Base-by-base conservation (phyloP, 1,139 yeast species). In the Nematodospora anomalae region DNA sequence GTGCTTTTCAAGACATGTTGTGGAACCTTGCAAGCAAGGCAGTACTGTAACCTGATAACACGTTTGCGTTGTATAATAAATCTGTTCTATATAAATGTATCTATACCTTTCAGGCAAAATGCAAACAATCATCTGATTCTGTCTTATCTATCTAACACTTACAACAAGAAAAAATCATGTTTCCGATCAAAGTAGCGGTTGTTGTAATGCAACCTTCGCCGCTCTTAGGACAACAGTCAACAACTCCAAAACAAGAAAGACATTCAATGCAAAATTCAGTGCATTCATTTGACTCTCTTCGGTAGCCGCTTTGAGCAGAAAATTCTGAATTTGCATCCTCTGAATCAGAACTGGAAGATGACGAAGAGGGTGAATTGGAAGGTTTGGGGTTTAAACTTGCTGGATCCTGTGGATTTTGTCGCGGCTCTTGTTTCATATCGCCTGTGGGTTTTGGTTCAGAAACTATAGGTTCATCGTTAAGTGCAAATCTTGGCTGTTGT, bases 201-300 rank as follows among this genome's bases (percentile, higher is more conserved):
- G 62, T 50, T 23, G 70, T 59, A 35, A 68, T 43, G 43, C 64
- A 70, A 11, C 76, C 75, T 34, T 68, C 74, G 3, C 70, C 68
- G 23, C 53, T 55, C 27, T 62, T 47, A 8, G 76, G 76, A 46
- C 73, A 69, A 49, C 73, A 70, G 33, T 66, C 70, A 32, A 63
- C 61, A 35, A 67, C 52, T 1, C 76, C 76, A 40, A 70, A 71
- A 45, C 76, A 71, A 10, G 62, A 43, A 38, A 55, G 53, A 33
- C 52, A 56, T 40, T 69, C 75, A 33, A 64, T 47, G 43, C 73
- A 68, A 42, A 70, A 70, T 43, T 69, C 75, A 4, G 71, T 52
- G 45, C 76, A 71, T 42, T 71, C 75, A 45, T 67, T 67, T 22
- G 50, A 33, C 10, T 65, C 62, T 36, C 63, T 47, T 5, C 59